These are phyloP conservation scores for Cupressus sempervirens DNA, from an alignment of 75 land plant species.

Conservation along the genomic window DNA sequence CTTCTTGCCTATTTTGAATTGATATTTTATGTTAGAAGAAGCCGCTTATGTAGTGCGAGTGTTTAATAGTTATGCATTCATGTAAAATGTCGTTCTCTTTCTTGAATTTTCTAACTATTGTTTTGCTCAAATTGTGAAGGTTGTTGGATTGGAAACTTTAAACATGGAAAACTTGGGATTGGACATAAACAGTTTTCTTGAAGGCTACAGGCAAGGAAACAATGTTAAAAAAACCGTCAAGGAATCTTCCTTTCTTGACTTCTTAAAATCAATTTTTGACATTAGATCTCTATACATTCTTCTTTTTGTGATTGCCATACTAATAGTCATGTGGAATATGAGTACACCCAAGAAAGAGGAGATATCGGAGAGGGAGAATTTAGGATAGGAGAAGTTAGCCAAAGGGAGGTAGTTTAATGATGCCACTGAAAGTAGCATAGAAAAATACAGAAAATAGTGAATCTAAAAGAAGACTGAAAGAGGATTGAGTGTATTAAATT, in stretches of 20 bases:
- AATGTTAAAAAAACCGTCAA: conserved; percentile 23
- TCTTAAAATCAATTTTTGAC: conserved; percentile 39
- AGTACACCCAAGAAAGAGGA: background rate
- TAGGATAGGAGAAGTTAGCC: background rate
- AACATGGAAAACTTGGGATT: conserved; percentile 37
- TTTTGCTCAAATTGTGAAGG: conserved; percentile 21
- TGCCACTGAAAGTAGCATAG: background rate
- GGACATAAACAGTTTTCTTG: conserved; percentile 52
- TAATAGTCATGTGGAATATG: conserved; percentile 13
- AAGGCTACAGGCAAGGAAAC: conserved; percentile 64
- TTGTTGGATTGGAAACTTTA: conserved; percentile 46
- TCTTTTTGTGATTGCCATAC: conserved; percentile 41
- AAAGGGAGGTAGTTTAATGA: background rate
- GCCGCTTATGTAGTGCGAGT: background rate
- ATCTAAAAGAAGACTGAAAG: background rate
- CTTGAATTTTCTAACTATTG: background rate
- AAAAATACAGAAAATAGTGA: conserved; percentile 1
- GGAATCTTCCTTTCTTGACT: conserved; percentile 47
- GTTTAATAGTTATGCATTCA: background rate
- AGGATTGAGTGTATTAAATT: background rate
- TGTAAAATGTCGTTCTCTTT: background rate
- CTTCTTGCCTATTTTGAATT: background rate
- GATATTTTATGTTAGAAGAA: background rate
- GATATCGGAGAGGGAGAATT: background rate
- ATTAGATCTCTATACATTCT: conserved; percentile 31